These are phyloP conservation scores for Beta corolliflora DNA, from an alignment of 179 eudicot genomes.

Conservation along the genomic window DNA sequence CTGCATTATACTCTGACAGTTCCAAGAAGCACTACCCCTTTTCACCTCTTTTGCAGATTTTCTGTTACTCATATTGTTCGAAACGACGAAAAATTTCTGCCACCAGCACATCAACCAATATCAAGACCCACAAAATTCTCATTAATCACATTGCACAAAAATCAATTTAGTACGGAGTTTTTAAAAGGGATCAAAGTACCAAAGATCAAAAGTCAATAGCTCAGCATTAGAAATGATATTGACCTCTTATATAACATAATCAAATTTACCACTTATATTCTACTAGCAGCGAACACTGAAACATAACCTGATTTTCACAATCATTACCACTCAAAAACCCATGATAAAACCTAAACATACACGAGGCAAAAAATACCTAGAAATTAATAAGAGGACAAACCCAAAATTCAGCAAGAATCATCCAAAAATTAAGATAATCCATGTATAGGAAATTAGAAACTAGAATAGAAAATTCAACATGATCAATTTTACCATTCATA, in stretches of 20 bases:
- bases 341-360: background rate
- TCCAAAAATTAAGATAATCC: background rate
- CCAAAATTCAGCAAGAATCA: slow-evolving; percentile 13
- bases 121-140: background rate
- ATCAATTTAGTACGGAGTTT: background rate
- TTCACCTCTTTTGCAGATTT: slow-evolving; percentile 30
- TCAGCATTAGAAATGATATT: background rate
- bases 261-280: background rate
- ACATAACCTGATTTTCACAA: background rate
- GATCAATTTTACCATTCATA: slow-evolving; percentile 1
- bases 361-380: background rate
- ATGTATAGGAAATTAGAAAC: background rate
- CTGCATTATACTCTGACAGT: slow-evolving; percentile 52
- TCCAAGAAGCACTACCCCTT: slow-evolving; percentile 23
- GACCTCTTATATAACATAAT: background rate
- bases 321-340: background rate
- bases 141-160: background rate
- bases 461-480: slow-evolving; percentile 15
- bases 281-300: background rate
- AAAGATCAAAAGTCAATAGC: background rate
- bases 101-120: slow-evolving; percentile 17
- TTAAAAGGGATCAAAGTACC: slow-evolving; percentile 6
- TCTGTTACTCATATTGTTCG: slow-evolving; percentile 44
- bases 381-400: background rate
- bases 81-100: slow-evolving; percentile 31